A percentile compares a stretch with the other conserved stretches of the same genome.
Evolutionary conservation across 1,284 basidiomycete genomes (phyloP).

Genomic region (Xerocomus nothofagi): DNA sequence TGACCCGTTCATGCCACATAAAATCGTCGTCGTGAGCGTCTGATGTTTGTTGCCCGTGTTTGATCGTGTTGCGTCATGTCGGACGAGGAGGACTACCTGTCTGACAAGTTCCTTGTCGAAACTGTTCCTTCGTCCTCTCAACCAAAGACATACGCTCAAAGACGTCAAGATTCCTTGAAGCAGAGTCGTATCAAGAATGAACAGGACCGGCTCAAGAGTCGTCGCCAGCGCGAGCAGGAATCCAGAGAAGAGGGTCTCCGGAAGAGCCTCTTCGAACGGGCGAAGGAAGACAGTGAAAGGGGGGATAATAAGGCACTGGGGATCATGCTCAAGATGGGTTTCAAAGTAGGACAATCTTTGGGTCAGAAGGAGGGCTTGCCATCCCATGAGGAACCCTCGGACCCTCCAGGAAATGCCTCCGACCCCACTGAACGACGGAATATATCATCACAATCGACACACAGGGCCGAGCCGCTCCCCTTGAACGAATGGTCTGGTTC

Average conservation of each 20-base stretch:
- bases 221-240: slow-evolving; percentile 70
- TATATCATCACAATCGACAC: slow-evolving; percentile 29
- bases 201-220: slow-evolving; percentile 60
- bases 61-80: slow-evolving; percentile 35
- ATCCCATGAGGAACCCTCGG: slow-evolving; percentile 7
- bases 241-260: slow-evolving; percentile 71
- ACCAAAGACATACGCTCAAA: slow-evolving; percentile 64
- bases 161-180: slow-evolving; percentile 62
- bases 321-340: slow-evolving; percentile 91
- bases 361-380: slow-evolving; percentile 42
- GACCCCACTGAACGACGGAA: slow-evolving; percentile 4
- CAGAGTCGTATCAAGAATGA: slow-evolving; percentile 61
- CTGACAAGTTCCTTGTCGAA: slow-evolving; percentile 73
- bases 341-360: slow-evolving; percentile 75
- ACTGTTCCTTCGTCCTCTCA: slow-evolving; percentile 29
- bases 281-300: slow-evolving; percentile 57
- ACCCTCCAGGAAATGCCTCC: slow-evolving; percentile 1
- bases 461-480: slow-evolving; percentile 63
- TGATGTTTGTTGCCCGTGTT: slow-evolving; percentile 23
- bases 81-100: slow-evolving; percentile 77
- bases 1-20: slow-evolving; percentile 25
- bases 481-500: slow-evolving; percentile 76
- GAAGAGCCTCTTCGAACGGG: slow-evolving; percentile 76
- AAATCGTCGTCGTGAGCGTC: slow-evolving; percentile 4
- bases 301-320: slow-evolving; percentile 69